Conservation (phyloP, 163 green algal genomes). For the Prototheca wickerhamii region DNA sequence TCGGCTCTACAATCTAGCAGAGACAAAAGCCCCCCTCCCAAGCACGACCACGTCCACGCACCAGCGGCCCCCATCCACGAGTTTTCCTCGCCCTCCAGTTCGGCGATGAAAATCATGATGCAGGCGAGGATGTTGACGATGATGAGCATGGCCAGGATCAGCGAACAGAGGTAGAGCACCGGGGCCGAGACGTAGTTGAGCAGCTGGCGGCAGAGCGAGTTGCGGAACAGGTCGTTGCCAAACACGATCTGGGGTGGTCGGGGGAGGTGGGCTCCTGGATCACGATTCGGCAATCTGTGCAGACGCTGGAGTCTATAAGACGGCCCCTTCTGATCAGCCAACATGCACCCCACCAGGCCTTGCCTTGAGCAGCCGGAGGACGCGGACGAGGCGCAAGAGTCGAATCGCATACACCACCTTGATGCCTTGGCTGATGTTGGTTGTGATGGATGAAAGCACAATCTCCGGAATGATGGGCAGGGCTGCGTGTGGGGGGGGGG, state of each 20-base stretch:
- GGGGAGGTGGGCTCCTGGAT: neutral
- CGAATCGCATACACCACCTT: constrained; percentile 9
- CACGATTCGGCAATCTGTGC: neutral
- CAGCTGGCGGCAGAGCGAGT: neutral
- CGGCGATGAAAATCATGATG: constrained; percentile 17
- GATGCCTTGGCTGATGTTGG: neutral
- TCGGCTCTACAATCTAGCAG: neutral
- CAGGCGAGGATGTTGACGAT: constrained; percentile 14
- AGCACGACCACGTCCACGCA: neutral
- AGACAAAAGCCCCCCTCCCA: neutral
- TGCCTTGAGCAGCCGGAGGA: constrained; percentile 10
- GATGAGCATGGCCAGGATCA: constrained; percentile 7
- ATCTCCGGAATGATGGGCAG: constrained; percentile 19
- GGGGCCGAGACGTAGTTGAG: constrained; percentile 1
- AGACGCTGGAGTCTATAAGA: neutral
- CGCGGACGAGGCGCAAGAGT: constrained; percentile 16
- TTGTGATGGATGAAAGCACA: neutral
- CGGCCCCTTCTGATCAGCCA: neutral
- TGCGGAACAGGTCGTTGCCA: constrained; percentile 6
- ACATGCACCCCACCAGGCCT: neutral
- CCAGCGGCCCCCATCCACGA: constrained; percentile 8
- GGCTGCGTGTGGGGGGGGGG: neutral
- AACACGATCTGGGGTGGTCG: neutral
- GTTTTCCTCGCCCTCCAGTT: constrained; percentile 20
- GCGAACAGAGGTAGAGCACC: neutral